Percentiles rank a stretch among this genome's conserved stretches.
Evolutionary conservation across 805 yeast genomes (phyloP).

Genomic region (Ogataea paraovalis): DNA sequence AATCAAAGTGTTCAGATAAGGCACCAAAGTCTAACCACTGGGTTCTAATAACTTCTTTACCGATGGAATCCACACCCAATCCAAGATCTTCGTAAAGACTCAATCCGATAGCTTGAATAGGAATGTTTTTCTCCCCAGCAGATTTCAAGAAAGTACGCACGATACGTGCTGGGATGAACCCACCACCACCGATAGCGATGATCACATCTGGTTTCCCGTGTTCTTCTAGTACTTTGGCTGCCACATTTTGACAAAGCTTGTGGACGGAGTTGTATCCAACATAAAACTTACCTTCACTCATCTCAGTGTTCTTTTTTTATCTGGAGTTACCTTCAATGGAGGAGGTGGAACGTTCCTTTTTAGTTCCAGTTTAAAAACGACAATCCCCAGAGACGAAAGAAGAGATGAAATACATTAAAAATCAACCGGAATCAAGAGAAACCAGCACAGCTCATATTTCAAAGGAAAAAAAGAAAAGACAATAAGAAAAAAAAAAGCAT

Average conservation of each 20-base stretch:
- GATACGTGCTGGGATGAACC: conserved; percentile 66
- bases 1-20: conserved; percentile 62
- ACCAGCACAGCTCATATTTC: no score
- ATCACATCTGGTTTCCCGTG: conserved; percentile 46
- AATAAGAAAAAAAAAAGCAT: conserved; percentile 4
- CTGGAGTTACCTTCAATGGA: no score
- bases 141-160: conserved; percentile 58
- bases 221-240: conserved; percentile 25
- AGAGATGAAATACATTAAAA: no score
- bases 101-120: conserved; percentile 67
- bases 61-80: conserved; percentile 50
- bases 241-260: conserved; percentile 65
- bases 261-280: conserved; percentile 79
- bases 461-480: background rate
- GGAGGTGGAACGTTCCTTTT: no score
- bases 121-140: conserved; percentile 59
- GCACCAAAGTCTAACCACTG: conserved; percentile 88
- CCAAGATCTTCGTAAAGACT: conserved; percentile 59
- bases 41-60: conserved; percentile 79
- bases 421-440: no score
- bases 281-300: conserved; percentile 45
- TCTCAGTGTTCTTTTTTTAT: conserved; percentile 6
- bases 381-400: no score
- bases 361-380: no score
- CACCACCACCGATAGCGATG: conserved; percentile 72